Conservation (phyloP, 75 land plant genomes). For the Cryptomeria japonica region DNA sequence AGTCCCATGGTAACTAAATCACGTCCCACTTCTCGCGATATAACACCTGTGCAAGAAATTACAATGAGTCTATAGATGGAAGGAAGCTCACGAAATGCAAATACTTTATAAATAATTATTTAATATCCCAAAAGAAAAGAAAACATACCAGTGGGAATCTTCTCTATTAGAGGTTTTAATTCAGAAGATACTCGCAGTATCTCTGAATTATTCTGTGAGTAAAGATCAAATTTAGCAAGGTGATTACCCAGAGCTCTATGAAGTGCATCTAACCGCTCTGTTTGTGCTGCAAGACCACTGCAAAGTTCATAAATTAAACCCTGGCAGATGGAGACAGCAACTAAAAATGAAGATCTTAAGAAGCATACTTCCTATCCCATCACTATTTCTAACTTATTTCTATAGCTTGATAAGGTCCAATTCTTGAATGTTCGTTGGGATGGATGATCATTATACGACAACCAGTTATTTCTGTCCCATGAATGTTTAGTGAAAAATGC, state of each 20-base stretch:
- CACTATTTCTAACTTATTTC: neutral
- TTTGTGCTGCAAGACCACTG: constrained; percentile 63
- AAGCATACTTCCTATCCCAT: neutral
- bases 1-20: constrained; percentile 36
- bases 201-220: neutral
- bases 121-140: neutral
- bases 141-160: neutral
- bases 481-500: neutral
- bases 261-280: constrained; percentile 50
- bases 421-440: neutral
- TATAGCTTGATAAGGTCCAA: neutral
- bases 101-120: neutral
- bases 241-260: constrained; percentile 28
- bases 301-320: constrained; percentile 2
- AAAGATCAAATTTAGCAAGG: neutral
- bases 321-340: neutral
- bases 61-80: neutral
- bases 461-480: neutral
- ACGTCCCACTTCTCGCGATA: constrained; percentile 34
- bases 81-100: constrained; percentile 3
- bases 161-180: neutral
- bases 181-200: neutral
- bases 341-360: constrained; percentile 1
- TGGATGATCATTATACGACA: neutral
- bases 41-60: constrained; percentile 24